A percentile compares a stretch with the other conserved stretches of the same genome.
Evolutionary conservation across 805 yeast species (phyloP).

Genomic region (Cyberlindnera amylophila): DNA sequence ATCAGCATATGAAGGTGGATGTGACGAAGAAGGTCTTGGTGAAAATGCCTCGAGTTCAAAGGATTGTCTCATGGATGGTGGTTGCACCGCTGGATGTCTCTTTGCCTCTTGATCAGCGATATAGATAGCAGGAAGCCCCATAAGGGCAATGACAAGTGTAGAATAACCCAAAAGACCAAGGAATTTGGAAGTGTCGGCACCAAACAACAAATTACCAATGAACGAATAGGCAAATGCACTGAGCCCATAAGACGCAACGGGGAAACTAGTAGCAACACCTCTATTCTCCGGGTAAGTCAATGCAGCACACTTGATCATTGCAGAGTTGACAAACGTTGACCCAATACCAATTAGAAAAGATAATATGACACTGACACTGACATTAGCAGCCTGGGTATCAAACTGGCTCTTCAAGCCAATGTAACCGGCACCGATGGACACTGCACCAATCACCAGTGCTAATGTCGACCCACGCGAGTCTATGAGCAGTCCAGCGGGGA

Average conservation of each 20-base stretch:
- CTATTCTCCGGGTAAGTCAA: slow-evolving; percentile 59
- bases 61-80: too few relatives aligned
- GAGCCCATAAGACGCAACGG: slow-evolving; percentile 70
- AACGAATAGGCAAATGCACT: slow-evolving; percentile 67
- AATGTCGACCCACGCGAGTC: slow-evolving; percentile 57
- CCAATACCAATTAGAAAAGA: slow-evolving; percentile 63
- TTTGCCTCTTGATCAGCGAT: slow-evolving; percentile 18
- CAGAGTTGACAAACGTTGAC: slow-evolving; percentile 59
- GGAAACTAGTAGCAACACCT: slow-evolving; percentile 74
- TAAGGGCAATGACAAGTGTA: slow-evolving; percentile 36
- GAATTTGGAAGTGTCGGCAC: slow-evolving; percentile 51
- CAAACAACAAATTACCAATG: slow-evolving; percentile 46
- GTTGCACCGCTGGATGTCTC: slow-evolving; percentile 5
- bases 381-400: slow-evolving; percentile 34
- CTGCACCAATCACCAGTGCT: slow-evolving; percentile 49
- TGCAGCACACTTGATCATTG: slow-evolving; percentile 72
- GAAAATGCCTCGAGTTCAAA: slow-evolving; percentile 16
- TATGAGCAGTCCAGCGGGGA: slow-evolving; percentile 61
- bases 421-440: slow-evolving; percentile 51
- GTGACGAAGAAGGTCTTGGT: neutral
- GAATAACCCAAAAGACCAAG: slow-evolving; percentile 43
- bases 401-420: slow-evolving; percentile 49
- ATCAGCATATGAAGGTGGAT: neutral
- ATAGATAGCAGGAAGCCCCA: slow-evolving; percentile 45
- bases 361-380: slow-evolving; percentile 42